Conservation (phyloP, 2,329 filamentous ascomycete species). For the Ophiostoma fasciatum region DNA sequence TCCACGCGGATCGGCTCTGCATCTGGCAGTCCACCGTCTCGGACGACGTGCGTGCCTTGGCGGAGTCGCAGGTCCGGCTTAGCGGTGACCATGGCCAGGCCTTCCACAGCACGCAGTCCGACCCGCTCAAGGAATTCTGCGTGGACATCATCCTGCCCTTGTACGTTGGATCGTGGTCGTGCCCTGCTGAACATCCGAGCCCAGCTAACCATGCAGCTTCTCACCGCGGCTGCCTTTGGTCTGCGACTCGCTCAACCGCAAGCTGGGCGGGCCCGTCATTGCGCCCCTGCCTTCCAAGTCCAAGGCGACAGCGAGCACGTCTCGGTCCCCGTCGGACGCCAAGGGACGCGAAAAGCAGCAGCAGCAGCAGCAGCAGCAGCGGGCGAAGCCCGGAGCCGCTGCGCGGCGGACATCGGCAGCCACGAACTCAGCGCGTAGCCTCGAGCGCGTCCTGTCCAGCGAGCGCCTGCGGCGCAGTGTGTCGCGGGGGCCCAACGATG, state of each 20-base stretch:
- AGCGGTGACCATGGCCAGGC: conserved; percentile 17
- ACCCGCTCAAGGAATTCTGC: conserved; percentile 62
- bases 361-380: conserved; percentile 25
- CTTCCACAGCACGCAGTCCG: conserved; percentile 31
- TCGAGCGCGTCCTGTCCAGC: conserved; percentile 49
- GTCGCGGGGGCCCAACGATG: conserved; percentile 40
- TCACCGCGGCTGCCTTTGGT: conserved; percentile 59
- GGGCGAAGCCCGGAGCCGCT: conserved; percentile 32
- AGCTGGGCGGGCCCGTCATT: conserved; percentile 59
- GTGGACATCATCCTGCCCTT: conserved; percentile 70
- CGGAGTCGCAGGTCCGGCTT: conserved; percentile 29
- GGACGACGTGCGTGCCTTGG: conserved; percentile 37
- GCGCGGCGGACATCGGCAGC: conserved; percentile 21
- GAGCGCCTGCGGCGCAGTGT: conserved; percentile 41
- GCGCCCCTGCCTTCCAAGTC: conserved; percentile 33
- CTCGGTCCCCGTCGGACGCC: not conserved
- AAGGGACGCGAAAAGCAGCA: conserved; percentile 18
- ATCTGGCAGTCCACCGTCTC: conserved; percentile 70
- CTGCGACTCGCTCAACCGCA: conserved; percentile 56
- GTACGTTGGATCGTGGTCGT: too few species aligned
- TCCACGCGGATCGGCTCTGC: conserved; percentile 62
- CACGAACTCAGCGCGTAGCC: conserved; percentile 30
- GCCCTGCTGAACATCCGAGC: too few species aligned
- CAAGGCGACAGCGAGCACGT: conserved; percentile 27
- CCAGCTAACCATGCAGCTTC: conserved; percentile 41